A percentile compares a stretch with the other conserved stretches of the same genome.
These are phyloP conservation scores for Pseudocercospora cruenta DNA, from an alignment of 2,329 filamentous ascomycete species.

Conservation along the genomic window DNA sequence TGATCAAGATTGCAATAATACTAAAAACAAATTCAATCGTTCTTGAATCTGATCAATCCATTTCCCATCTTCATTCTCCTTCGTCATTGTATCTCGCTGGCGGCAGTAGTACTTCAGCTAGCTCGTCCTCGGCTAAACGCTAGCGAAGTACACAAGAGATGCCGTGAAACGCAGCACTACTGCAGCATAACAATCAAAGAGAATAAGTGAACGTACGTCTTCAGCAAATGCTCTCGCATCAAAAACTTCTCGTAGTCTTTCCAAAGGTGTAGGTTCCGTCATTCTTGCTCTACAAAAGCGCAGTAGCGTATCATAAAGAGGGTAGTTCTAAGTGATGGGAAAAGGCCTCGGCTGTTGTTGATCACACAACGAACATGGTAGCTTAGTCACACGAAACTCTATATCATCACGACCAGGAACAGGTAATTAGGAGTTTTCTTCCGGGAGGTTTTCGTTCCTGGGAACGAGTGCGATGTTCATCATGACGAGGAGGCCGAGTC, in stretches of 20 bases:
- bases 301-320: not conserved
- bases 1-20: not conserved
- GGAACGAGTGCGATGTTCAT: too few species aligned
- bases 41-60: not conserved
- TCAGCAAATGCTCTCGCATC: constrained; percentile 21
- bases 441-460: not conserved
- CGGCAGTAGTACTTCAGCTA: not conserved
- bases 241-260: constrained; percentile 20
- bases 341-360: not conserved
- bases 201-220: constrained; percentile 8
- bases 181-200: not conserved
- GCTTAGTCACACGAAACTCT: not conserved
- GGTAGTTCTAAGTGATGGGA: not conserved
- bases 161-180: not conserved
- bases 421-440: not conserved
- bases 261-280: constrained; percentile 8
- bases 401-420: not conserved
- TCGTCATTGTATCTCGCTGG: not conserved
- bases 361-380: not conserved
- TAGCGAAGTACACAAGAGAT: not conserved
- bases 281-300: not conserved
- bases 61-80: not conserved
- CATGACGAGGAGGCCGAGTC: too few species aligned
- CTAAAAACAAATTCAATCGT: not conserved
- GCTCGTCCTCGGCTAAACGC: not conserved